These are phyloP conservation scores for Aegilops longissima DNA, from an alignment of 176 grass and related monocot species.

Conservation along the genomic window DNA sequence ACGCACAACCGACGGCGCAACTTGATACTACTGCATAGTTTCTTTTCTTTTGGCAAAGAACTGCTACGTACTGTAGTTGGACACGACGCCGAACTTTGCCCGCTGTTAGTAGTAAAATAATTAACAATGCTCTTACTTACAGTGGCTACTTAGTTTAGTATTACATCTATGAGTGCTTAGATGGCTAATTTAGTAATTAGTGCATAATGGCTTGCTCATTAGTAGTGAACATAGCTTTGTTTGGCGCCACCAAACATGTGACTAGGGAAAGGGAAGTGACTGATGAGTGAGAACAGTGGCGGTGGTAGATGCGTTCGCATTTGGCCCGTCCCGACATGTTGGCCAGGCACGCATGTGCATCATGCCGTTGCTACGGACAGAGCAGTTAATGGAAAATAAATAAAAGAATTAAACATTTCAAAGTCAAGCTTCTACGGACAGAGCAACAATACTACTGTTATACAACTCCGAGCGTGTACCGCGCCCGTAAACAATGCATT, in stretches of 20 bases:
- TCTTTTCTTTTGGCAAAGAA: too few species aligned
- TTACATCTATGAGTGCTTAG: too few species aligned
- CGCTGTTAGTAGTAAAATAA: too few species aligned
- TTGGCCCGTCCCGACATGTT: slow-evolving; percentile 12
- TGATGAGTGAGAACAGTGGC: neutral
- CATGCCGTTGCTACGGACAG: slow-evolving; percentile 4
- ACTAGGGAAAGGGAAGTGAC: neutral
- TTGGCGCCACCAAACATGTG: neutral
- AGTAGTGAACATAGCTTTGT: neutral
- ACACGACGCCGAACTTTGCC: neutral
- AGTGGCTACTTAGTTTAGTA: neutral
- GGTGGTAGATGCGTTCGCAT: neutral
- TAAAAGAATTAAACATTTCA: neutral
- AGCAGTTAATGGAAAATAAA: slow-evolving; percentile 23
- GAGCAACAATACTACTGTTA: neutral
- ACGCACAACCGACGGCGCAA: neutral
- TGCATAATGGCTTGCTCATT: neutral
- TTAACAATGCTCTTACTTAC: neutral
- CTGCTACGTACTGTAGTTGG: neutral
- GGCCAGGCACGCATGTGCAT: slow-evolving; percentile 32
- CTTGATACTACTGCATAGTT: neutral
- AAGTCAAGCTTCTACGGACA: neutral
- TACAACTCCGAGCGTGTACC: neutral
- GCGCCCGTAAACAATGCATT: slow-evolving; percentile 7
- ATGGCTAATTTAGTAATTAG: neutral